Conservation (phyloP, 495 filamentous ascomycete genomes). For the Aspergillus affinis region DNA sequence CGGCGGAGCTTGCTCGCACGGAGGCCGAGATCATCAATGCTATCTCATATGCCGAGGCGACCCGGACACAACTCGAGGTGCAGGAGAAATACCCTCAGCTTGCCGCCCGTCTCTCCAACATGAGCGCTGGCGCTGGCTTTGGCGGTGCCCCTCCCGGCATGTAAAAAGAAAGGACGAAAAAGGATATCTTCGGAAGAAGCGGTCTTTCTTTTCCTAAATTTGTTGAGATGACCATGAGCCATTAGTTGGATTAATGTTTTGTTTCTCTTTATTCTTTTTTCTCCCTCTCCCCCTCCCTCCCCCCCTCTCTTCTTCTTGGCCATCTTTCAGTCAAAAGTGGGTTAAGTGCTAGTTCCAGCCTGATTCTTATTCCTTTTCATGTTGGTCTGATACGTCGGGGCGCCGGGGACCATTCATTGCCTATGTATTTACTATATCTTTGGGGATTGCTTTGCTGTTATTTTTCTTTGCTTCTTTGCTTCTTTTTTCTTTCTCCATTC, state of each 20-base stretch:
- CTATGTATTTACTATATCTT: slow-evolving; percentile 41
- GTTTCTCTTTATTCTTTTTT: slow-evolving; percentile 21
- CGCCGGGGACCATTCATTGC: slow-evolving; percentile 26
- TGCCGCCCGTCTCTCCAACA: slow-evolving; percentile 74
- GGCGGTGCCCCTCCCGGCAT: slow-evolving; percentile 33
- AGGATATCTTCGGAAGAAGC: background rate
- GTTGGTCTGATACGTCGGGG: slow-evolving; percentile 22
- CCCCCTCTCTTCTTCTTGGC: slow-evolving; percentile 8
- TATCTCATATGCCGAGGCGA: slow-evolving; percentile 95
- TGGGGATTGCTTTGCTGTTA: slow-evolving; percentile 25
- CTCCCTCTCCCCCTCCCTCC: too few species aligned
- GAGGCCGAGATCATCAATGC: slow-evolving; percentile 96
- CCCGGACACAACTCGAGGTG: slow-evolving; percentile 93
- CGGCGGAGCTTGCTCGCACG: slow-evolving; percentile 91
- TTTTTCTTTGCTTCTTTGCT: slow-evolving; percentile 8
- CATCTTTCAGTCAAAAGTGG: background rate
- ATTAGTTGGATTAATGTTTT: slow-evolving; percentile 9
- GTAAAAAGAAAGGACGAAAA: slow-evolving; percentile 25
- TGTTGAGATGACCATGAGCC: slow-evolving; percentile 7
- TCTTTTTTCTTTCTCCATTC: slow-evolving; percentile 1
- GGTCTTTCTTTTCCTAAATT: background rate
- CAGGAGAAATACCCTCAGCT: slow-evolving; percentile 98
- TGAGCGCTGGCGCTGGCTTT: slow-evolving; percentile 57
- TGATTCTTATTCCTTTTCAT: slow-evolving; percentile 13
- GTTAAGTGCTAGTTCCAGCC: slow-evolving; percentile 9